Base-by-base conservation (phyloP, 306 rosid species). In the Biancaea sappan region DNA sequence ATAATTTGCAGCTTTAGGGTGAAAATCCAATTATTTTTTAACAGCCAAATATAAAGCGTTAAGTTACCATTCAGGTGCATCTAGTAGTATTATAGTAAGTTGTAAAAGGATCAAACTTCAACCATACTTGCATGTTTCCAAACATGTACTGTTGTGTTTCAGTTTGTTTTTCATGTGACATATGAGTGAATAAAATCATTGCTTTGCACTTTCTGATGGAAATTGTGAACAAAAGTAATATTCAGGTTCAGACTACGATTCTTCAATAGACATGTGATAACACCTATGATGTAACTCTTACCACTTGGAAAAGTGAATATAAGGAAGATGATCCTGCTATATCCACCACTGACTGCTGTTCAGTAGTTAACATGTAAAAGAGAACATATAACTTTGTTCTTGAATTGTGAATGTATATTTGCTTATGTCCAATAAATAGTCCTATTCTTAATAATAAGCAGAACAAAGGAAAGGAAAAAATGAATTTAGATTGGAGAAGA, bases 201-300 rank as follows among this genome's bases (percentile, higher is more conserved):
- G 35, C 50, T 38, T 63, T 21, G 31, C 50, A 4, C 50, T 63
- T 38, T 63, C 69, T 37, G 18, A 63, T 7, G 28, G 26, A 37
- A 63, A 38, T 3, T 19, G 50, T 24, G 26, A 5, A 63, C 24
- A 63, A 14, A 22, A 41, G 18, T 41, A 22, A 24, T 41, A 32
- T 43, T 65, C 34, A 65, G 70, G 37, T 43, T 65, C 52, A 65
- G 70, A 62, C 68, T 65, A 14, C 11, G 19, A 11, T n/a, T n/a
- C n/a, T n/a, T n/a, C n/a, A n/a, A n/a, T 57, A 12, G 2, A 14
- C 35, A 29, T 57, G 21, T 28, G 43, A 31, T 2, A 60, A 31
- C 43, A 32, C 19, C 43, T 31, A 56, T 28, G 2, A 56, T 2
- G 25, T 56, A 56, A 28, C 18, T 24, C 35, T 56, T 25, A 28